These are phyloP conservation scores for Septoria linicola DNA, from an alignment of 2,329 filamentous ascomycete genomes.

Conservation along the genomic window DNA sequence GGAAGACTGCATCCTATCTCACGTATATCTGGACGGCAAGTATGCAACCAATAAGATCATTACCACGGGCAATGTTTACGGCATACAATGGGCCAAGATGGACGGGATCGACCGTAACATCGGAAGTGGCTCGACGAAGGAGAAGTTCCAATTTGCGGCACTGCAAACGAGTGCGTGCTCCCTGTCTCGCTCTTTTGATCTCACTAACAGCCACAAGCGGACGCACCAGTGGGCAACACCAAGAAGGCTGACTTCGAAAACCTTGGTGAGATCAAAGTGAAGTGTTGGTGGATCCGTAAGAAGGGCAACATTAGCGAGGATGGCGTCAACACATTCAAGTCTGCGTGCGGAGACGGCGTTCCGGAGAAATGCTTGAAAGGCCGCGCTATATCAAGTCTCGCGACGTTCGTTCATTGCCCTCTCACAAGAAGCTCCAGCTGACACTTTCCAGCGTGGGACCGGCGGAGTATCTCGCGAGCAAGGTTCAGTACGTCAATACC, in stretches of 20 bases:
- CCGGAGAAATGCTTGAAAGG: slow-evolving; percentile 34
- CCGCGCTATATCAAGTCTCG: slow-evolving; percentile 29
- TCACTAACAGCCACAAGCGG: slow-evolving; percentile 12
- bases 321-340: no score
- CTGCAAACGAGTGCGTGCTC: slow-evolving; percentile 24
- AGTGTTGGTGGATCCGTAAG: slow-evolving; percentile 5
- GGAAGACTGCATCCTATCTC: slow-evolving; percentile 8
- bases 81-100: neutral
- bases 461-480: neutral
- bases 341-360: slow-evolving; percentile 5
- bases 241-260: slow-evolving; percentile 15
- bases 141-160: slow-evolving; percentile 22
- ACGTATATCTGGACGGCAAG: slow-evolving; percentile 25
- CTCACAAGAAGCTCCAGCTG: no score
- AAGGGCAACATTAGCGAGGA: neutral
- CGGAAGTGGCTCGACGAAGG: neutral
- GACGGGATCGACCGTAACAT: slow-evolving; percentile 1
- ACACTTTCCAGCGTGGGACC: slow-evolving; percentile 14
- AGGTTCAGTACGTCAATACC: neutral
- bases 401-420: slow-evolving; percentile 23
- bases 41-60: neutral
- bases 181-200: no score
- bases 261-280: slow-evolving; percentile 24
- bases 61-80: neutral
- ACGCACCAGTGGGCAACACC: slow-evolving; percentile 6